Conservation (phyloP, 139 green algal genomes). For the Chlorella sp. region DNA sequence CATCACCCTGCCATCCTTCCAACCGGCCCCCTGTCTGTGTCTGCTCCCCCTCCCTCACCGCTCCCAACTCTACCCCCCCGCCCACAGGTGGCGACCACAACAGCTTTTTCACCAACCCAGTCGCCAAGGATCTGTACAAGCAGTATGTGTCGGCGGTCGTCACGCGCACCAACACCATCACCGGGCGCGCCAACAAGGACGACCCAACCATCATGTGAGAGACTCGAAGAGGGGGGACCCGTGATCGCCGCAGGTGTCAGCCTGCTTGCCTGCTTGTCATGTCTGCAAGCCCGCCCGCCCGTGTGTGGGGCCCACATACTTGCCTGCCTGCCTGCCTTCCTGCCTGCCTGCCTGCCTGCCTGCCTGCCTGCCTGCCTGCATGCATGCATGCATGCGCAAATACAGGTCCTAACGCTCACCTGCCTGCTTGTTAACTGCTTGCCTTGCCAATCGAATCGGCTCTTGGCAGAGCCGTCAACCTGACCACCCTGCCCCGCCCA, state of each 20-base stretch:
- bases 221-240: conserved; percentile 10
- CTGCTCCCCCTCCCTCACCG: background rate
- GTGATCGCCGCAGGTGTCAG: no score
- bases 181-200: conserved; percentile 55
- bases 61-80: background rate
- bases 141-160: conserved; percentile 40
- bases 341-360: no score
- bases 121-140: conserved; percentile 51
- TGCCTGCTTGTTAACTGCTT: background rate
- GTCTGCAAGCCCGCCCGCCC: no score
- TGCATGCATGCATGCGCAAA: no score
- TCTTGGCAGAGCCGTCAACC: background rate
- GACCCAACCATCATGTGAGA: conserved; percentile 78
- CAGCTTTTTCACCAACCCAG: conserved; percentile 60
- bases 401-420: no score
- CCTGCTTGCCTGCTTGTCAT: no score
- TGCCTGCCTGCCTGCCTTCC: no score
- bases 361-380: no score
- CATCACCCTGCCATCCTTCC: no score
- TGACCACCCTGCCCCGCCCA: no score
- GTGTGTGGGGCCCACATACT: no score
- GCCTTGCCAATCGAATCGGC: background rate
- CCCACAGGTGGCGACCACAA: conserved; percentile 37
- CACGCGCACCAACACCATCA: conserved; percentile 59
- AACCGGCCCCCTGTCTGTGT: background rate